phyloP scores from a whole-genome alignment of 1,284 basidiomycete genomes.

The Leccinum pachyderme region DNA sequence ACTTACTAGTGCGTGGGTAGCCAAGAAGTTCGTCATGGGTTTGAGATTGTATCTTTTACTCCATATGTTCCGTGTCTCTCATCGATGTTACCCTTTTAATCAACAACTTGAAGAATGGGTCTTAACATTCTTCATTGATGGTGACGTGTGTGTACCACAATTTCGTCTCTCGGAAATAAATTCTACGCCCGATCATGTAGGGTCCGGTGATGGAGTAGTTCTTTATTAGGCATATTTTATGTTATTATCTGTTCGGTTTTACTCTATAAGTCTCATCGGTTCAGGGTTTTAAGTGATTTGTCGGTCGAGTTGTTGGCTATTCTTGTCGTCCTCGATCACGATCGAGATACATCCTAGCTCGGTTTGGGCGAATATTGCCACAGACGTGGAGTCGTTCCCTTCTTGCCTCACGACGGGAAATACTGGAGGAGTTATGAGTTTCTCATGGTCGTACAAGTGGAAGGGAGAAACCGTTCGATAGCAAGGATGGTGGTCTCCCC shows the following conservation, averaged over 20 bases:
- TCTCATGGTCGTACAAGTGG: neutral
- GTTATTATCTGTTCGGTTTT: neutral
- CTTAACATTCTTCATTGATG: too few species aligned
- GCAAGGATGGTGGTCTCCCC: constrained; percentile 1
- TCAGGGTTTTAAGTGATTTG: neutral
- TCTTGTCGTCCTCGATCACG: constrained; percentile 19
- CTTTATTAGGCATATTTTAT: neutral
- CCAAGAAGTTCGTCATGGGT: too few species aligned
- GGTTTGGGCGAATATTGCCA: constrained; percentile 8
- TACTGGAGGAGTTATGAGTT: neutral
- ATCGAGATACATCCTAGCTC: constrained; percentile 20
- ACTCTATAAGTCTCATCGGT: too few species aligned
- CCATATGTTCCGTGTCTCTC: too few species aligned
- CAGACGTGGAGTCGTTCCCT: neutral
- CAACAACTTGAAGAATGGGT: too few species aligned
- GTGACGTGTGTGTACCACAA: constrained; percentile 6
- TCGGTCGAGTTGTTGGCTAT: constrained; percentile 6
- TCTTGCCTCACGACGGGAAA: neutral
- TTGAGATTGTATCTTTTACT: too few species aligned
- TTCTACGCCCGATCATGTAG: constrained; percentile 17
- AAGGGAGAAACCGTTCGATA: constrained; percentile 3
- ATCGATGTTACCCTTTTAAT: too few species aligned
- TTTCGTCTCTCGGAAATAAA: constrained; percentile 19
- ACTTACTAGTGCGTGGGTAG: too few species aligned
- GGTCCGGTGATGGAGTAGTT: too few species aligned